Evolutionary conservation across 805 yeast genomes (phyloP), one percentile per base, ranked within the genome.

Genomic region (Starmerella asiatica): DNA sequence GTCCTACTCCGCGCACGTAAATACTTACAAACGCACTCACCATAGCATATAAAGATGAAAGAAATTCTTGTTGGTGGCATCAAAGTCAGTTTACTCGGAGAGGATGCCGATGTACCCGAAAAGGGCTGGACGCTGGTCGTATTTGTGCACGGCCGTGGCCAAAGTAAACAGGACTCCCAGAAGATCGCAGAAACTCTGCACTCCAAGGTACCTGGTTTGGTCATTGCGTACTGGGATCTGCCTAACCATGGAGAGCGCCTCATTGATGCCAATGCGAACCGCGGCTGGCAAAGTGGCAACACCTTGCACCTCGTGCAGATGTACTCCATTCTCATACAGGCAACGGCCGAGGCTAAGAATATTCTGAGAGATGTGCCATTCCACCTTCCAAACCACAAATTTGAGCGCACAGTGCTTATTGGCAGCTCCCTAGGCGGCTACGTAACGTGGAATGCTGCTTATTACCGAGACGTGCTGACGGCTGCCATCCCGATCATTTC

Each of bases 381-480:
- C 14, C 47, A 47, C 54, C 39, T 63, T 53, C 49, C 55, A 49
- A 34, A 54, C 47, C 29, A 50, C 50, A 38, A 44, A 29, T 44
- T 66, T 52, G 36, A 40, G n/a, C 23, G 29, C 16, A 33, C 42
- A 14, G 61, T 68, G 32, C 54, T 70, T 21, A 49, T 64, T 11
- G 81, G 80, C 1, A 61, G 61, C 30, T 71, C 78, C 0, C 59
- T 73, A 33, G 79, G 79, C 2, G 80, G 73, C 0, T 78, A 75
- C 53, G 60, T 67, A n/a, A 60, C 67, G 23, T 70, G 71, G 60
- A 56, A 54, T 67, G 54, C 73, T 17, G 50, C 56, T 35, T 44
- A 59, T 62, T 48, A 67, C 71, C 3, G 53, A 61, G 60, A 61
- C 21, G 43, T 30, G 24, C 37, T 38, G 21, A 37, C 34, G 19